A percentile compares a stretch with the other conserved stretches of the same genome.
Evolutionary conservation across 2,329 filamentous ascomycete species (phyloP).

Genomic region (Fusarium virguliforme): DNA sequence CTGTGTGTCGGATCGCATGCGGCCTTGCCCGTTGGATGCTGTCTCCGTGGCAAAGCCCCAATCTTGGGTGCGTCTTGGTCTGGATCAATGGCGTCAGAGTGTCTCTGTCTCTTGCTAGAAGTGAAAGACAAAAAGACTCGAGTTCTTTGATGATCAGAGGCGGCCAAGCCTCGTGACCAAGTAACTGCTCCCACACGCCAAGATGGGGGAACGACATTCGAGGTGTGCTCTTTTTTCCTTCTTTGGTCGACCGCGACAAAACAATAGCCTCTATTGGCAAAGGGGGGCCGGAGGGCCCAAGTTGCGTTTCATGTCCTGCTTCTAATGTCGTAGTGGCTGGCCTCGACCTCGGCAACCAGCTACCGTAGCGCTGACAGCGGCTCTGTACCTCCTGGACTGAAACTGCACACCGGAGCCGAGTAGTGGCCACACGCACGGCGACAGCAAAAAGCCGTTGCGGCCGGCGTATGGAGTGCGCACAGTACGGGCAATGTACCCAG

Average conservation of each 20-base stretch:
- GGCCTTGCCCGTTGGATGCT: constrained; percentile 9
- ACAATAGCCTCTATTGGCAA: constrained; percentile 23
- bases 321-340: constrained; percentile 27
- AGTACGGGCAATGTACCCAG: constrained; percentile 2
- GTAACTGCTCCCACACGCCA: not conserved
- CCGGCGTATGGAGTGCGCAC: not conserved
- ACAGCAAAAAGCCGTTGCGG: constrained; percentile 1
- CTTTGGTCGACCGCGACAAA: constrained; percentile 15
- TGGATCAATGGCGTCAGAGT: constrained; percentile 26
- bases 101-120: not conserved
- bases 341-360: constrained; percentile 21
- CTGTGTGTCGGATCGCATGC: constrained; percentile 18
- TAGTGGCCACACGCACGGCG: constrained; percentile 6
- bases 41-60: not conserved
- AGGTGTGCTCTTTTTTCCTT: constrained; percentile 17
- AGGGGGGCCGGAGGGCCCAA: constrained; percentile 27
- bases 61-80: constrained; percentile 29
- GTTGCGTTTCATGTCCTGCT: constrained; percentile 36
- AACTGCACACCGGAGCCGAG: constrained; percentile 1
- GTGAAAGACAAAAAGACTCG: constrained; percentile 13
- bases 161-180: constrained; percentile 30
- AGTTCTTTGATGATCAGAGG: constrained; percentile 18
- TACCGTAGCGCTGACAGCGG: constrained; percentile 36
- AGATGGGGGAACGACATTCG: not conserved
- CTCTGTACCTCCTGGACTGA: constrained; percentile 8